Conservation (phyloP, 352 stramenopile genomes). For the Globisporangium barbulae region DNA sequence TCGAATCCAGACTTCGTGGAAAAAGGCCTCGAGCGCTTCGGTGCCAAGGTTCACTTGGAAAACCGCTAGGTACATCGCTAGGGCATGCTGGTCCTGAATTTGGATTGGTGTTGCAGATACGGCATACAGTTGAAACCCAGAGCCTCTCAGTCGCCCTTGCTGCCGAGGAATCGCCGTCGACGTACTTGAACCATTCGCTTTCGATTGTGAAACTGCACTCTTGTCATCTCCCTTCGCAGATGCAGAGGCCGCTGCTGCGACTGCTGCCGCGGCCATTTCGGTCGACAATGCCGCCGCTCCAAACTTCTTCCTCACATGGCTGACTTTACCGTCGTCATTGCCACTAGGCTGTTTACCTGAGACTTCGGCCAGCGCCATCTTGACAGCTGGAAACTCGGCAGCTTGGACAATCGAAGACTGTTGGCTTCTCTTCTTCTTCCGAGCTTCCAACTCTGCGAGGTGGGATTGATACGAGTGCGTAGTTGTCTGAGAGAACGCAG, state of each 20-base stretch:
- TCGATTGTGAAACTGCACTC: background rate
- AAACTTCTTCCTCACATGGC: conserved; percentile 9
- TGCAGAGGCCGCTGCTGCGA: background rate
- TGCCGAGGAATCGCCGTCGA: background rate
- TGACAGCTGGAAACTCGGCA: too few species aligned
- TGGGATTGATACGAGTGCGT: conserved; percentile 5
- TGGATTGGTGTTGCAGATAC: conserved; percentile 24
- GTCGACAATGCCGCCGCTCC: conserved; percentile 9
- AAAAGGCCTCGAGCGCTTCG: conserved; percentile 20
- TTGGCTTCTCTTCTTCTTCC: conserved; percentile 1
- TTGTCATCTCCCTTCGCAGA: background rate
- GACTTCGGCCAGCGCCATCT: background rate
- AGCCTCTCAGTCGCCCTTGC: background rate
- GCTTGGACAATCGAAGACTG: background rate
- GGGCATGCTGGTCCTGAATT: conserved; percentile 14
- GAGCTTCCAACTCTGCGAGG: background rate
- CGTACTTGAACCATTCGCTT: background rate
- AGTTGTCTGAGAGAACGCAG: conserved; percentile 20
- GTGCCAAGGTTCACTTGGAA: conserved; percentile 17
- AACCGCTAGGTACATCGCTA: conserved; percentile 24
- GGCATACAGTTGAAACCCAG: conserved; percentile 48
- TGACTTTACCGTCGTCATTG: background rate
- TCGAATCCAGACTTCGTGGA: conserved; percentile 20
- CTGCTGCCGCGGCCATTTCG: conserved; percentile 10
- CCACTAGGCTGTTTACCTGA: background rate